phyloP scores from a whole-genome alignment of 139 green algal species.

The Micromonas pusilla region DNA sequence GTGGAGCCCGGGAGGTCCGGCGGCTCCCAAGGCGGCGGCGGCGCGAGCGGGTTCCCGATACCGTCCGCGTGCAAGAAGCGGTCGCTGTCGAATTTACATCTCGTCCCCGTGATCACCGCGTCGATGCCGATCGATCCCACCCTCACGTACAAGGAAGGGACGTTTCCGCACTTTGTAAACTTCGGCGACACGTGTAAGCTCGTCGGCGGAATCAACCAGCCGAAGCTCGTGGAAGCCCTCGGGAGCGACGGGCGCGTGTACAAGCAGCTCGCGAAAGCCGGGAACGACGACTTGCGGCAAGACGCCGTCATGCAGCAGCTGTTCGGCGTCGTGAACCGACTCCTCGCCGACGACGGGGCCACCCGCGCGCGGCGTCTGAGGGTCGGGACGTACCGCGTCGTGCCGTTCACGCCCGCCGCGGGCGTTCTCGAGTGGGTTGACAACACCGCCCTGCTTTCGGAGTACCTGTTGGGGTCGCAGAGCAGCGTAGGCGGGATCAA shows the following conservation, averaged over 20 bases:
- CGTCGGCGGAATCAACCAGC: constrained; percentile 65
- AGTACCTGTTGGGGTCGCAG: constrained; percentile 42
- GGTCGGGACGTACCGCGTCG: constrained; percentile 76
- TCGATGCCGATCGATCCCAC: constrained; percentile 46
- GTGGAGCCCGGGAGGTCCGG: constrained; percentile 17
- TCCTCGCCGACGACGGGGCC: constrained; percentile 53
- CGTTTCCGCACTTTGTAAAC: constrained; percentile 44
- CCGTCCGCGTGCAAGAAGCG: constrained; percentile 21
- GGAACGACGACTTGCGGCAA: constrained; percentile 79
- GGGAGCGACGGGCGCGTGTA: constrained; percentile 9
- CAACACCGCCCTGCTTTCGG: constrained; percentile 59
- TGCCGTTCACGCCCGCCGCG: constrained; percentile 77
- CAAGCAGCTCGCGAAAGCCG: constrained; percentile 32
- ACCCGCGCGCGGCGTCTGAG: constrained; percentile 51
- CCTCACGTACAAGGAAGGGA: constrained; percentile 43
- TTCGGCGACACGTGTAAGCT: constrained; percentile 51
- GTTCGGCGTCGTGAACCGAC: constrained; percentile 76
- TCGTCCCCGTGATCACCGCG: constrained; percentile 31
- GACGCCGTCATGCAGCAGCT: constrained; percentile 97
- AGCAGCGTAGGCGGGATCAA: not conserved
- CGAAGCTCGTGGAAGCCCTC: constrained; percentile 18
- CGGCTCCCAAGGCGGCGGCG: too few species aligned
- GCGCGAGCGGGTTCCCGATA: constrained; percentile 37
- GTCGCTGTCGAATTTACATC: constrained; percentile 17
- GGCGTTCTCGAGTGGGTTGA: constrained; percentile 94